These are phyloP conservation scores for Nymphaea colorata DNA, from an alignment of 164 flowering plant species.

Conservation along the genomic window DNA sequence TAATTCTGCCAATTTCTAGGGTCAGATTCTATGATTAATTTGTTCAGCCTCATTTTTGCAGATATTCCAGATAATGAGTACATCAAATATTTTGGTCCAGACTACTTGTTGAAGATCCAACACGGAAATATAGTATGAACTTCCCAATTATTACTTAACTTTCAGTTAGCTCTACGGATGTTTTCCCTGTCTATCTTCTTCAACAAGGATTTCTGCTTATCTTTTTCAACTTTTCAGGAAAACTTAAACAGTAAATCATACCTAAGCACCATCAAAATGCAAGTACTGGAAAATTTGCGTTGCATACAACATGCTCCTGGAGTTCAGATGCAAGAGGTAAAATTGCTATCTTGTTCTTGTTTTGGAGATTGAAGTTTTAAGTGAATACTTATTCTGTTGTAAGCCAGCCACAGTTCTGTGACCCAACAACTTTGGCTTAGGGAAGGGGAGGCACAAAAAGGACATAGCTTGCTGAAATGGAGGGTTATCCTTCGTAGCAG, in stretches of 20 bases:
- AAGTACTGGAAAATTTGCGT: constrained; percentile 90
- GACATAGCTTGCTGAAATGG: background rate
- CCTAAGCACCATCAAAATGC: constrained; percentile 69
- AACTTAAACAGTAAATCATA: constrained; percentile 92
- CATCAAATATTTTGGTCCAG: constrained; percentile 81
- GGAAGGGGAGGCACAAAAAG: background rate
- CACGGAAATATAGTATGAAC: constrained; percentile 57
- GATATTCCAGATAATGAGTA: constrained; percentile 95
- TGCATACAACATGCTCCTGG: constrained; percentile 91
- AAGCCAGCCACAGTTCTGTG: background rate
- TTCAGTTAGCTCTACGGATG: background rate
- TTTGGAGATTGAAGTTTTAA: background rate
- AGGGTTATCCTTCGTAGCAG: too few relatives aligned
- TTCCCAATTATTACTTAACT: background rate
- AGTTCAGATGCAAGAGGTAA: constrained; percentile 98
- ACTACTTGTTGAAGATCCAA: constrained; percentile 66
- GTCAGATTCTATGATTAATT: background rate
- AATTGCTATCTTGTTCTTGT: constrained; percentile 1
- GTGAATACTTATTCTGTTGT: background rate
- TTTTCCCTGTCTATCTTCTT: background rate
- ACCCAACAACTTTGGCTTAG: background rate
- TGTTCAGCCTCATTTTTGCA: constrained; percentile 28
- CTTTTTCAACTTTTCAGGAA: constrained; percentile 37
- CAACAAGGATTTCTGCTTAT: background rate
- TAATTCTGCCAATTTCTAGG: too few relatives aligned